phyloP scores from a whole-genome alignment of 805 yeast genomes.

The Danielia oregonensis region DNA sequence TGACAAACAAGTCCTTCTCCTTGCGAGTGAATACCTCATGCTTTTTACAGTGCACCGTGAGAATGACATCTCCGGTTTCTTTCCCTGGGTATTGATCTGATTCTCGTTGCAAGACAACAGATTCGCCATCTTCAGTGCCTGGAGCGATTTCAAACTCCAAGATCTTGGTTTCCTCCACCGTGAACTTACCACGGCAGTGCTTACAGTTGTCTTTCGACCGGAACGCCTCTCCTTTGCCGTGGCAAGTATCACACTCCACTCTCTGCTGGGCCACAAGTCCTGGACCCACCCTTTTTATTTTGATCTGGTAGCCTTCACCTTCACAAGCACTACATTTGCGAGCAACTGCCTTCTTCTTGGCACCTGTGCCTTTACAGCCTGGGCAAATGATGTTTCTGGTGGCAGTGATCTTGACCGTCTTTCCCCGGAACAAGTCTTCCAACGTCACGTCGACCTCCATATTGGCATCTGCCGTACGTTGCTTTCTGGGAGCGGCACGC shows the following conservation, averaged over 20 bases:
- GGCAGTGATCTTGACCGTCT: constrained; percentile 67
- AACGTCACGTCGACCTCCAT: constrained; percentile 61
- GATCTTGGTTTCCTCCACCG: constrained; percentile 61
- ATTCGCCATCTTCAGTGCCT: constrained; percentile 65
- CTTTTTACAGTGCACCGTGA: constrained; percentile 51
- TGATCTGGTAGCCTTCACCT: constrained; percentile 64
- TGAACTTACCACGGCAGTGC: constrained; percentile 64
- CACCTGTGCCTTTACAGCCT: constrained; percentile 74
- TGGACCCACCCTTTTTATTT: constrained; percentile 63
- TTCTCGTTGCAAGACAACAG: constrained; percentile 58
- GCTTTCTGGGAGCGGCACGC: constrained; percentile 15
- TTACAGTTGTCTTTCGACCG: constrained; percentile 72
- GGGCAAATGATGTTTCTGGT: constrained; percentile 71
- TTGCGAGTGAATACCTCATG: constrained; percentile 52
- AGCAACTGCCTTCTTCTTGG: constrained; percentile 53
- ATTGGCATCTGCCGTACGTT: constrained; percentile 63
- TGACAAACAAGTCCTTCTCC: constrained; percentile 62
- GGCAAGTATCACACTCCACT: constrained; percentile 63
- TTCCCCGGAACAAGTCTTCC: constrained; percentile 78
- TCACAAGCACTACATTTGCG: constrained; percentile 63
- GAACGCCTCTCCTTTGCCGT: constrained; percentile 62
- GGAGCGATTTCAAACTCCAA: constrained; percentile 73
- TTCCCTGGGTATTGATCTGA: constrained; percentile 78
- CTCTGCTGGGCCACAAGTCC: constrained; percentile 67
- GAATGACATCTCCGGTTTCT: constrained; percentile 71